Base-by-base conservation (phyloP, 176 grass and related monocot species). In the Calamus simplicifolius region DNA sequence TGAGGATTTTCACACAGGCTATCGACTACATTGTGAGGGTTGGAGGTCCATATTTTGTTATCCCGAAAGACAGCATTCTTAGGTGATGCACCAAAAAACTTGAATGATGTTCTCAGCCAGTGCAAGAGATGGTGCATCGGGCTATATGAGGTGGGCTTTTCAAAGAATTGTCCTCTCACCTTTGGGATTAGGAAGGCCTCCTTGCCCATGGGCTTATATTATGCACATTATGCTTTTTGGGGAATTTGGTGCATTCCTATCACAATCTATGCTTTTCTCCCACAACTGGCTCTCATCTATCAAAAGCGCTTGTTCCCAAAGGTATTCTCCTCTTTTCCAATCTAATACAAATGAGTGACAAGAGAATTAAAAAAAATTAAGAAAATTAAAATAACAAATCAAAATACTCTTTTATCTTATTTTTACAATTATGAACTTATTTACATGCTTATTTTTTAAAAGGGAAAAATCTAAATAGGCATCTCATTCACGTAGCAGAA, bases 1-100 rank as follows among this genome's bases (percentile, higher is more conserved):
- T 5, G 79, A 82, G 57, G 79, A 82, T 26, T 76, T 56, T 21
- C 1, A 76, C 67, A 82, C 79, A 2, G 73, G 79, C 25, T 82
- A 67, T 49, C 67, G 61, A 5, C 63, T 82, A 17, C 56, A 71
- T 3, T 82, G 79, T 23, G 73, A 76, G 65, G 79, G 79, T 15
- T 82, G 79, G 73, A 66, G 43, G 63, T 82, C 67, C 0, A 53
- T 77, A 15, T 56, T 82, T 15, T 76, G 79, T 16, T 49, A 82
- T 60, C 79, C 73, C 0, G 19, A 19, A 51, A 28, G 63, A 8
- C 48, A 13, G 73, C 67, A 7, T 82, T 82, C 58, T 30, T 72
- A 16, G 79, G 67, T 3, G 67, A 77, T 18, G 79, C 68, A 19
- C 79, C 73, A 4, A 82, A 72, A 54, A 82, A 49, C 23, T 48